Evolutionary conservation across 2,329 filamentous ascomycete species (phyloP), one percentile per base, ranked within the genome.

Genomic region (Aspergillus oerlinghausenensis): DNA sequence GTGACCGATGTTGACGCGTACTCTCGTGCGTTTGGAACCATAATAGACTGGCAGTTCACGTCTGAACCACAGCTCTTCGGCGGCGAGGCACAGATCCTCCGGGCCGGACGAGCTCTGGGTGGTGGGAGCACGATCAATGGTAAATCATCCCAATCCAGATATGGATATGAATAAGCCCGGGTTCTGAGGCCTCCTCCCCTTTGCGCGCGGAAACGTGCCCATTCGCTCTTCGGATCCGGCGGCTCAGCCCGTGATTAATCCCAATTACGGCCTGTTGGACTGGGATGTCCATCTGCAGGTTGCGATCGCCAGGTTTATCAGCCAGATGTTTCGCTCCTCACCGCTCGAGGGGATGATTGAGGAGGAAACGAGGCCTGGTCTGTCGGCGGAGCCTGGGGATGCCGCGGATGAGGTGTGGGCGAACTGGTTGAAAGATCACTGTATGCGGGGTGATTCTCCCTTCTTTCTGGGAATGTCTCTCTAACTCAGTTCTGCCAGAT

Each of bases 101-200:
- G 68, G 28, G 75, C 75, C 29, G 77, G 76, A 2, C 79, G 76
- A 55, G 76, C 74, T 1, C 60, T 79, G 4, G 76, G 74, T 28
- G 78, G 77, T 1, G 75, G 75, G 0, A 78, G 73, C 47, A 67
- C 72, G 3, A 78, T 80, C 52, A 79, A 79, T 58, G 76, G 71
- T 69, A 59, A 43, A 47, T 45, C 25, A 21, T 51, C 8, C 26
- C 29, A 14, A 23, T 23, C 21, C 29, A 1, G 8, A 28, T 28
- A 28, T 28, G 6, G 29, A 4, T 4, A 32, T 32, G 29, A 32
- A 14, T 32, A 14, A 14, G 29, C 55, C 60, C 4, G 63, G 65
- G 26, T 71, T 62, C 56, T 70, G 65, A 65, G 57, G 59, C 10
- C 62, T 65, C 19, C 61, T 68, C 35, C 70, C 70, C 10, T 72